phyloP scores from a whole-genome alignment of 257 asterid species.

The Nicotiana paniculata region DNA sequence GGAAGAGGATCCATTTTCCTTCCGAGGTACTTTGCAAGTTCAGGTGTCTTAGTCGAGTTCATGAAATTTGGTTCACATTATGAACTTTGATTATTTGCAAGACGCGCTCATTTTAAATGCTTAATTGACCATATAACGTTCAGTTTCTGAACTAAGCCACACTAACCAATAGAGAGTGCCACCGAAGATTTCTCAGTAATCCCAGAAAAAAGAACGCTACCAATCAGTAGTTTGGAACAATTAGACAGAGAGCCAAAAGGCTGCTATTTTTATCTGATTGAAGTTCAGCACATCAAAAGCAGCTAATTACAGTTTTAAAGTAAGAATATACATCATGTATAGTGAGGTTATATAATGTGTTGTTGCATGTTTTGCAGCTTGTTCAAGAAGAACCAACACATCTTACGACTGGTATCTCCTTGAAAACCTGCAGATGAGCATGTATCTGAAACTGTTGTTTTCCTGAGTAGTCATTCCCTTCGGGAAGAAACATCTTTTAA shows the following conservation, averaged over 20 bases:
- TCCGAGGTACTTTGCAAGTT: not conserved
- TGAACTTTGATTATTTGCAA: not conserved
- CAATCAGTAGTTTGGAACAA: not conserved
- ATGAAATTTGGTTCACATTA: not conserved
- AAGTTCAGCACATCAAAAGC: not conserved
- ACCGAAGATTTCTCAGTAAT: not conserved
- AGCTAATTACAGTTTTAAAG: not conserved
- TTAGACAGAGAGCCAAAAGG: not conserved
- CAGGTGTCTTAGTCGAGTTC: not conserved
- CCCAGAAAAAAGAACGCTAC: not conserved
- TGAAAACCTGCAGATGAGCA: conserved; percentile 48
- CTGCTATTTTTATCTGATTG: not conserved
- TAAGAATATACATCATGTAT: not conserved
- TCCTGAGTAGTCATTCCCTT: conserved; percentile 37
- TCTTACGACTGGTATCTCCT: conserved; percentile 56
- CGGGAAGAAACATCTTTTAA: conserved; percentile 27
- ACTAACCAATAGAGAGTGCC: not conserved
- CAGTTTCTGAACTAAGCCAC: not conserved
- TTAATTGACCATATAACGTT: not conserved
- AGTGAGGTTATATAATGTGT: not conserved
- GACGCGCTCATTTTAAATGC: not conserved
- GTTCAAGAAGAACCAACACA: conserved; percentile 58
- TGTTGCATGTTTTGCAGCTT: conserved; percentile 28
- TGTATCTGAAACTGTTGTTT: conserved; percentile 12
- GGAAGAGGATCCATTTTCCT: not conserved